Evolutionary conservation across 1,284 basidiomycete species (phyloP), one percentile per base, ranked within the genome.

Genomic region (Rhodotorula sp.): DNA sequence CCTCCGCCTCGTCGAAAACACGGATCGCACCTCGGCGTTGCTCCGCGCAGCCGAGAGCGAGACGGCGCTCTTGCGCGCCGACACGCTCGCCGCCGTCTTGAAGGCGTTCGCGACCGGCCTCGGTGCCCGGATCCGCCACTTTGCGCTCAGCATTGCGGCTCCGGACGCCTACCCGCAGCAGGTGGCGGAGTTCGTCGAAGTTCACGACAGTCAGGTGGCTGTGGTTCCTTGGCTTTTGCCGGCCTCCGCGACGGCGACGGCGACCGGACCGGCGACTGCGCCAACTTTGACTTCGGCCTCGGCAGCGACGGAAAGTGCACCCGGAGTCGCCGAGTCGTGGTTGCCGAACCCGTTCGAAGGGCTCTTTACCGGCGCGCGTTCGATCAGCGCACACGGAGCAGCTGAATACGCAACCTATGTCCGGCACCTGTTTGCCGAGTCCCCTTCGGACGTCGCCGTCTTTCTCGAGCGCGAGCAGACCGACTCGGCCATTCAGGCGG

Each of bases 1-100:
- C 0, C 85, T 95, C 18, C 91, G 92, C 62, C 86, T 96, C n/a
- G 87, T 95, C 76, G 93, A 95, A 80, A 85, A 97, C 65, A 91
- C 92, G 14, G 89, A 90, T 65, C 89, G 93, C 73, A 91, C 92
- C 1, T 93, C 91, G 15, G 91, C 91, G 0, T 89, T 96, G 46
- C 86, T 96, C 82, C 89, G 88, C 79, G 91, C 90, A 2, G 88
- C 91, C 64, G 88, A 88, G 48, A 87, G 86, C 1, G 88, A 91
- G 67, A 84, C 85, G 60, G 82, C 87, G 21, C 84, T 93, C 58
- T 83, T 91, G 65, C 86, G 86, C 62, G 87, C 87, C 69, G 94
- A 97, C 80, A 87, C 92, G 16, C 84, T 95, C 43, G 83, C 93
- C 43, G 88, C 90, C 60, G 87, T 96, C 56, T 91, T 91, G 84